Evolutionary conservation across 495 filamentous ascomycete species (phyloP).

Genomic region (Amphirosellinia nigrospora): DNA sequence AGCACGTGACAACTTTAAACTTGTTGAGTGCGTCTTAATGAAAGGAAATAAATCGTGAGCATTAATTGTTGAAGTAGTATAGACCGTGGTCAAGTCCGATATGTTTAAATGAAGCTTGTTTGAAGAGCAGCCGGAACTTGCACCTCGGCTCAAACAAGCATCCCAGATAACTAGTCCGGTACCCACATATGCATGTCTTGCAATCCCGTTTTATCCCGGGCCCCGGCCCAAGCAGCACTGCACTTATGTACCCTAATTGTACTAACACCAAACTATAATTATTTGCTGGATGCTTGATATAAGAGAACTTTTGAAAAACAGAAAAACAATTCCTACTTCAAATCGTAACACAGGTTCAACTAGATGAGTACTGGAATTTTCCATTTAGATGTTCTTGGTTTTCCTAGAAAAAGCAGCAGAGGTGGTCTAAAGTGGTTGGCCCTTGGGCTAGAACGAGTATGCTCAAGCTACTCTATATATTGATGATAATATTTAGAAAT

Average conservation of each 20-base stretch:
- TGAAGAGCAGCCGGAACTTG: not conserved
- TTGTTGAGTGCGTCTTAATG: not conserved
- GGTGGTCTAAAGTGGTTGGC: not conserved
- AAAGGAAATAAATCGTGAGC: too few species aligned
- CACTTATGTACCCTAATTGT: too few species aligned
- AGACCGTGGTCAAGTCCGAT: too few species aligned
- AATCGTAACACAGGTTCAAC: too few species aligned
- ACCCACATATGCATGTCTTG: not conserved
- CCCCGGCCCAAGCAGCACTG: not conserved
- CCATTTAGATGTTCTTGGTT: too few species aligned
- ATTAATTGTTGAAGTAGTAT: not conserved
- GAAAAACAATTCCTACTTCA: too few species aligned
- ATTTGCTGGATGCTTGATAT: too few species aligned
- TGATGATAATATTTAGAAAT: too few species aligned
- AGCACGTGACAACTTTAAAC: not conserved
- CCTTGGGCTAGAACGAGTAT: not conserved
- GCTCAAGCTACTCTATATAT: not conserved
- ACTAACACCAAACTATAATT: too few species aligned
- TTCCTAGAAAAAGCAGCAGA: not conserved
- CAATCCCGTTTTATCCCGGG: not conserved
- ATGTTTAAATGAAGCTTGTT: conserved; percentile 3
- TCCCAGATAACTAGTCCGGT: not conserved
- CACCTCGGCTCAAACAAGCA: conserved; percentile 23
- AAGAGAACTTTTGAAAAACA: too few species aligned
- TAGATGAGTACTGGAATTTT: too few species aligned